Evolutionary conservation across 2,329 filamentous ascomycete species (phyloP).

Genomic region (Lojkania enalia): DNA sequence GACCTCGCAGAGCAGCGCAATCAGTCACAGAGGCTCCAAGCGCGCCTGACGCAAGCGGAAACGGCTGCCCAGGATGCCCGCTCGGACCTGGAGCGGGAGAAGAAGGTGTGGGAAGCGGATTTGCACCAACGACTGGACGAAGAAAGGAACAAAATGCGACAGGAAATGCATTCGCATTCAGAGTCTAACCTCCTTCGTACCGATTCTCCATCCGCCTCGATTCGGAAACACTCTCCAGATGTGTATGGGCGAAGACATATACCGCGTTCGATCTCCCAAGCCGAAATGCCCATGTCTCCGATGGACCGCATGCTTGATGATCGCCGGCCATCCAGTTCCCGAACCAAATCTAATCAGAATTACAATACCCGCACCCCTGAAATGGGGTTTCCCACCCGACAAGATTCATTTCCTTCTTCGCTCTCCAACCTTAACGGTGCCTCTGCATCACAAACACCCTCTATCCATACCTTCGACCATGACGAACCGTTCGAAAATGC

Average conservation of each 20-base stretch:
- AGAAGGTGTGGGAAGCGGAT: conserved; percentile 61
- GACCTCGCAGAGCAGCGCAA: conserved; percentile 64
- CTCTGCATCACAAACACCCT: conserved; percentile 48
- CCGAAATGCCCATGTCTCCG: conserved; percentile 38
- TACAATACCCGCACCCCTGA: conserved; percentile 39
- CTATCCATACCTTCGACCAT: conserved; percentile 49
- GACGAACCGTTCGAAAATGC: conserved; percentile 59
- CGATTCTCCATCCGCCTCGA: conserved; percentile 42
- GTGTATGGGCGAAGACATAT: conserved; percentile 35
- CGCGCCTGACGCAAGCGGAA: conserved; percentile 66
- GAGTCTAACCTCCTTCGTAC: conserved; percentile 37
- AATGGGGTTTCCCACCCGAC: conserved; percentile 36
- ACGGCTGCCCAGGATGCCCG: conserved; percentile 63
- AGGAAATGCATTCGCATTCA: conserved; percentile 46
- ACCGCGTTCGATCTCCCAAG: conserved; percentile 35
- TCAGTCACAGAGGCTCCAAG: conserved; percentile 64
- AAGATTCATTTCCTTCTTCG: conserved; percentile 39
- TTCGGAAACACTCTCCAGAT: conserved; percentile 48
- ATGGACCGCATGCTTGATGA: conserved; percentile 44
- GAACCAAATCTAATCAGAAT: conserved; percentile 30
- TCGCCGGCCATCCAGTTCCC: conserved; percentile 41
- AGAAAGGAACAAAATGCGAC: conserved; percentile 63
- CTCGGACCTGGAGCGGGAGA: conserved; percentile 61
- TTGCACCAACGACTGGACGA: conserved; percentile 65
- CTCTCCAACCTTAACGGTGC: conserved; percentile 43